Evolutionary conservation across 192 early-diverging fungal genomes (phyloP).

Genomic region (Umbelopsis ramanniana): DNA sequence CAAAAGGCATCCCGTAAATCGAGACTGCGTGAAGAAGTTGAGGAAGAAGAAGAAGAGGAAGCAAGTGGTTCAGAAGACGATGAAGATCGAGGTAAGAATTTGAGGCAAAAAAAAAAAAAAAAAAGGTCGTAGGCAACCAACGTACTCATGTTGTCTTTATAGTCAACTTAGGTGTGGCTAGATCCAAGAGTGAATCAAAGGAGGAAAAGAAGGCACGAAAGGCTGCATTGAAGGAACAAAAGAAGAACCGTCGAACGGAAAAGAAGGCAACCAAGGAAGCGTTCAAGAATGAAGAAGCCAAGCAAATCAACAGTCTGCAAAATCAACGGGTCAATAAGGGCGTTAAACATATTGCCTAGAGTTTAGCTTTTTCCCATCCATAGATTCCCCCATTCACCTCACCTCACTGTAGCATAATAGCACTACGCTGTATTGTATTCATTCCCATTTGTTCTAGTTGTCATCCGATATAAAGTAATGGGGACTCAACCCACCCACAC

Average conservation of each 20-base stretch:
- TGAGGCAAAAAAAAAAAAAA: too few species aligned
- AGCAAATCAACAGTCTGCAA: conserved; percentile 61
- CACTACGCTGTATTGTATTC: conserved; percentile 12
- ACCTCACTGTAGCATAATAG: conserved; percentile 15
- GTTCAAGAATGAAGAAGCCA: conserved; percentile 71
- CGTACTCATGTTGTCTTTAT: conserved; percentile 1
- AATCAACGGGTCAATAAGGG: conserved; percentile 55
- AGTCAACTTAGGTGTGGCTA: conserved; percentile 73
- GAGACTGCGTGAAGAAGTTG: conserved; percentile 38
- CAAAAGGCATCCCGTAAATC: conserved; percentile 34
- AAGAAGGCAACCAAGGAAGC: conserved; percentile 85
- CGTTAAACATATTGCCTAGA: conserved; percentile 48
- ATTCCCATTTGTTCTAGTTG: neutral
- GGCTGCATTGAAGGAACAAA: conserved; percentile 80
- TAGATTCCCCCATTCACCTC: conserved; percentile 15
- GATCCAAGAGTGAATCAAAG: conserved; percentile 80
- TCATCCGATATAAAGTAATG: neutral
- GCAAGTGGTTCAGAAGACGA: conserved; percentile 28
- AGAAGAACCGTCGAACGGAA: conserved; percentile 67
- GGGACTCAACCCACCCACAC: too few species aligned
- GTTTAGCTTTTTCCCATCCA: neutral
- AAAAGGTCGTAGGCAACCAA: too few species aligned
- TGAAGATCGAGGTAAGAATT: conserved; percentile 30
- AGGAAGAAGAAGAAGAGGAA: conserved; percentile 22
- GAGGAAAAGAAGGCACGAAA: conserved; percentile 96